Percentiles rank a stretch among this genome's conserved stretches.
These are phyloP conservation scores for Pythium rishiriense DNA, from an alignment of 352 stramenopile genomes.

Conservation along the genomic window DNA sequence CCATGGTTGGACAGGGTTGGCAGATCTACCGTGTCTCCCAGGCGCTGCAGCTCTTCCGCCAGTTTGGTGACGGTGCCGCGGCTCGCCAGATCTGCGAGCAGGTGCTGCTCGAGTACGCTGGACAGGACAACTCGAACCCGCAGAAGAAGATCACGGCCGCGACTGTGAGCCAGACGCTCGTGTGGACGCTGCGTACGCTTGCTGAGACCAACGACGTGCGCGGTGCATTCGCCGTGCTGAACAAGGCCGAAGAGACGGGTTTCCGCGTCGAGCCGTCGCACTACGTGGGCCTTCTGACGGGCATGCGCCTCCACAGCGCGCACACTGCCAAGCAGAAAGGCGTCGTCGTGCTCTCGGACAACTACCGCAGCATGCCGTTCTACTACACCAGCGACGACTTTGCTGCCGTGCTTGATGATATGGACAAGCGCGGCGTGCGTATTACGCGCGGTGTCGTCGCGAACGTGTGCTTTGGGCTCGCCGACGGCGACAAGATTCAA, in stretches of 20 bases:
- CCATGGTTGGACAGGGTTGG: conserved; percentile 48
- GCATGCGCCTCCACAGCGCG: conserved; percentile 35
- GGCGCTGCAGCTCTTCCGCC: conserved; percentile 44
- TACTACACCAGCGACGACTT: conserved; percentile 43
- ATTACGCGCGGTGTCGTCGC: conserved; percentile 46
- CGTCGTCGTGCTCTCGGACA: conserved; percentile 14
- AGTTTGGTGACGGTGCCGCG: conserved; percentile 46
- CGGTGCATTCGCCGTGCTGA: conserved; percentile 38
- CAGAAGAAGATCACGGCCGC: conserved; percentile 18
- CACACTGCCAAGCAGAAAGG: conserved; percentile 28
- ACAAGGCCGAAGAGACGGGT: conserved; percentile 32
- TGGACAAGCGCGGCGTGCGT: conserved; percentile 37
- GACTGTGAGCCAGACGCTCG: conserved; percentile 32
- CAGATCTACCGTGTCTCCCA: conserved; percentile 52
- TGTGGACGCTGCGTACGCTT: conserved; percentile 45
- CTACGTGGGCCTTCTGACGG: conserved; percentile 49
- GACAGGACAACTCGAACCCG: conserved; percentile 20
- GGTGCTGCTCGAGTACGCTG: conserved; percentile 40
- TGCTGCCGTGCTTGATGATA: conserved; percentile 42
- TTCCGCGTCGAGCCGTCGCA: conserved; percentile 36
- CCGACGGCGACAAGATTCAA: conserved; percentile 50
- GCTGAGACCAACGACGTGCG: conserved; percentile 42
- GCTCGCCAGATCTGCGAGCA: conserved; percentile 44
- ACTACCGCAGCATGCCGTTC: conserved; percentile 24
- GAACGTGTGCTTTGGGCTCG: conserved; percentile 37